These are phyloP conservation scores for Claviceps sp. DNA, from an alignment of 2,329 filamentous ascomycete genomes.

Conservation along the genomic window DNA sequence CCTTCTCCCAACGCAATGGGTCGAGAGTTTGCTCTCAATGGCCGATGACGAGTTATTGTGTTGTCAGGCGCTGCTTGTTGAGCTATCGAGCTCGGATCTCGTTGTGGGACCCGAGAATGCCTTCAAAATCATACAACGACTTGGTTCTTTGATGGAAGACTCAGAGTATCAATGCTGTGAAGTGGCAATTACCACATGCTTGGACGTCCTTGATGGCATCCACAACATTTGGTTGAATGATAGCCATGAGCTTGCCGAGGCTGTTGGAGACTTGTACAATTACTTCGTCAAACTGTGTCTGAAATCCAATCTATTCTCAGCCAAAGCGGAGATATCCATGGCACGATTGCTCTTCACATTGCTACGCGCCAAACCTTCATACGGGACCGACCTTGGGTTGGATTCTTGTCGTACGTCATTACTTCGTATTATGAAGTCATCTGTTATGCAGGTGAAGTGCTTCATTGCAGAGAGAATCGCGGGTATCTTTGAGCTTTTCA, in stretches of 20 bases:
- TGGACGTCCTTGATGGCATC: slow-evolving; percentile 54
- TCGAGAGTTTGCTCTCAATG: slow-evolving; percentile 35
- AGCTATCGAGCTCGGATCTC: slow-evolving; percentile 41
- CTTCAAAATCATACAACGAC: slow-evolving; percentile 31
- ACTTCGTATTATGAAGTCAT: slow-evolving; percentile 55
- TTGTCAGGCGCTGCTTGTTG: slow-evolving; percentile 34
- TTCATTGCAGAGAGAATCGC: slow-evolving; percentile 57
- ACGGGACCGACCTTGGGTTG: slow-evolving; percentile 44
- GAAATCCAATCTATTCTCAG: slow-evolving; percentile 54
- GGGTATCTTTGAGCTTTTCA: slow-evolving; percentile 64
- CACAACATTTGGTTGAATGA: slow-evolving; percentile 49
- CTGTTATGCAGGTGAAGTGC: slow-evolving; percentile 61
- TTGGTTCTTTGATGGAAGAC: slow-evolving; percentile 37
- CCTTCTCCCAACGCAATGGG: slow-evolving; percentile 34
- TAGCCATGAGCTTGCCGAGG: slow-evolving; percentile 45
- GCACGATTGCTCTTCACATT: slow-evolving; percentile 57
- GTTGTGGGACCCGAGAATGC: slow-evolving; percentile 34
- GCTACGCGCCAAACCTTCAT: slow-evolving; percentile 52
- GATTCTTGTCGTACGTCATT: slow-evolving; percentile 55
- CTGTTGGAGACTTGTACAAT: slow-evolving; percentile 63
- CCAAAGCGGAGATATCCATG: slow-evolving; percentile 52
- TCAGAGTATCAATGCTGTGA: slow-evolving; percentile 62
- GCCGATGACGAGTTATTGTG: slow-evolving; percentile 40
- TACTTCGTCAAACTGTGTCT: slow-evolving; percentile 61
- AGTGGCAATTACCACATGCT: slow-evolving; percentile 50